These are phyloP conservation scores for Umbelopsis sp. DNA, from an alignment of 192 early-diverging fungal species.

Conservation along the genomic window DNA sequence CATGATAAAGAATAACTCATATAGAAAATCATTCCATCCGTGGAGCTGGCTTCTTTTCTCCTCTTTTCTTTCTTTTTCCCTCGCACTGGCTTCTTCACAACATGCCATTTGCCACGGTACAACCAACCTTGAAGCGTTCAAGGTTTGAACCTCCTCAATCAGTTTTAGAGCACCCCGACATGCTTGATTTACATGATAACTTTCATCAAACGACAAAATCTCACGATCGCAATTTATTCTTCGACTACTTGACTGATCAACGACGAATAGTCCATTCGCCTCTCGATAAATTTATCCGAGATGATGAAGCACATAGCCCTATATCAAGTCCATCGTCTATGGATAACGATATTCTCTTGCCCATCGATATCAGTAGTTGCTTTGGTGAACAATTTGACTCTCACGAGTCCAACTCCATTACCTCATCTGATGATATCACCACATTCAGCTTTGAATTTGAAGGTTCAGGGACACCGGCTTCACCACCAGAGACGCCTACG, in stretches of 20 bases:
- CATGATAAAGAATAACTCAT: constrained; percentile 17
- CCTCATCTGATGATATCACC: constrained; percentile 2
- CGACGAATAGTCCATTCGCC: neutral
- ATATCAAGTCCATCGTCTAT: neutral
- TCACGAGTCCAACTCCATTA: neutral
- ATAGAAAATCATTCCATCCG: constrained; percentile 10
- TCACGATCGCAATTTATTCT: constrained; percentile 11
- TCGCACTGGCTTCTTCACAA: neutral
- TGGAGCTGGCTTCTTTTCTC: neutral
- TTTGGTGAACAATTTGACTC: neutral
- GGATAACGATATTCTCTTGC: constrained; percentile 5
- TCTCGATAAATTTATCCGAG: neutral
- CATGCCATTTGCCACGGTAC: constrained; percentile 36
- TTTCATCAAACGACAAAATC: neutral
- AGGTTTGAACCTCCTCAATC: constrained; percentile 8
- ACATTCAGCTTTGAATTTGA: constrained; percentile 21
- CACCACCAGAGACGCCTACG: neutral
- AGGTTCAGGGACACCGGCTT: constrained; percentile 11
- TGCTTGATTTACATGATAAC: neutral
- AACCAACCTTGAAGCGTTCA: constrained; percentile 27
- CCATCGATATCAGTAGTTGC: neutral
- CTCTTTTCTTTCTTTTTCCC: constrained; percentile 9
- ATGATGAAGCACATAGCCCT: neutral
- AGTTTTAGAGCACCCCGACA: neutral
- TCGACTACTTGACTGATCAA: constrained; percentile 19